phyloP scores from a whole-genome alignment of 257 asterid genomes.

The Solanum piurae region DNA sequence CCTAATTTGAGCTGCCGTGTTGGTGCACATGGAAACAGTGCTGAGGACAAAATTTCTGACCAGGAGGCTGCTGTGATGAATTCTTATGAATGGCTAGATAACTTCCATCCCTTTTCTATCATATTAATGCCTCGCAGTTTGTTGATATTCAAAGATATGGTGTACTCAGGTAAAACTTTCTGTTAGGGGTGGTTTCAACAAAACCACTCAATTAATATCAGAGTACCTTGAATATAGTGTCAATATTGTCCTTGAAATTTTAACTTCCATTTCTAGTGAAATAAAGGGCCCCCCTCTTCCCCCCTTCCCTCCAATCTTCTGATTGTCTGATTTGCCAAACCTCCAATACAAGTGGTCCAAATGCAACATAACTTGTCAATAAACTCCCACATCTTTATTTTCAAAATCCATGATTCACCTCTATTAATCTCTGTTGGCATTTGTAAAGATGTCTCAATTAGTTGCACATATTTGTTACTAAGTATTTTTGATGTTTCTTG shows the following conservation, averaged over 20 bases:
- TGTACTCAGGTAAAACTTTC: constrained; percentile 51
- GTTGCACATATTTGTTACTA: background rate
- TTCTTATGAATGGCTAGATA: constrained; percentile 8
- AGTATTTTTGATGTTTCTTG: background rate
- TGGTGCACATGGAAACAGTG: constrained; percentile 12
- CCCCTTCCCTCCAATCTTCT: background rate
- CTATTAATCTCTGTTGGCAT: background rate
- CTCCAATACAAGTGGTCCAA: background rate
- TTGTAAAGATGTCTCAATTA: background rate
- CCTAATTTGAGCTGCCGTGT: constrained; percentile 23
- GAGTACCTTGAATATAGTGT: background rate
- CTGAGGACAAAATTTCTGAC: constrained; percentile 3
- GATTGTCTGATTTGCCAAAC: background rate
- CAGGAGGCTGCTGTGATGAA: constrained; percentile 13
- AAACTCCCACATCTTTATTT: background rate
- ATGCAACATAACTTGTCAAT: background rate
- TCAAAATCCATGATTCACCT: background rate
- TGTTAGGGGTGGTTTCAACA: background rate
- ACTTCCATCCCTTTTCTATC: constrained; percentile 50
- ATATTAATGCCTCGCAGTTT: constrained; percentile 82
- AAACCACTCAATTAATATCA: background rate
- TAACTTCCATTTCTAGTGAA: background rate
- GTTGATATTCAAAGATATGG: constrained; percentile 76
- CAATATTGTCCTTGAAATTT: background rate
- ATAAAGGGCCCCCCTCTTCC: background rate